These are phyloP conservation scores for Saitozyma sp. DNA, from an alignment of 768 basidiomycete species.

Conservation along the genomic window DNA sequence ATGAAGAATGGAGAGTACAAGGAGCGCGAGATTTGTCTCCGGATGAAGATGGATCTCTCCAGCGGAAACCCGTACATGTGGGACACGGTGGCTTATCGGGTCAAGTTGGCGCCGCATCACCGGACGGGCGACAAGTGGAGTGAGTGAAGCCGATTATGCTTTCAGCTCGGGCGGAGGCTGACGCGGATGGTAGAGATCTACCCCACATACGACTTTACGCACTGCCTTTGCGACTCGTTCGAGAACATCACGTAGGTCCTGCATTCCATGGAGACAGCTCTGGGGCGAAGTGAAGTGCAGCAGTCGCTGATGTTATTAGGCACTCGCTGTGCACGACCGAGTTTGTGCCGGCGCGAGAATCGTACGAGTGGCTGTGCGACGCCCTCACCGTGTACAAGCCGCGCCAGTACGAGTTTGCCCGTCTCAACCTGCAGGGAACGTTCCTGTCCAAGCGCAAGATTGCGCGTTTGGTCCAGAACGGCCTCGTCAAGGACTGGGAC, in stretches of 20 bases:
- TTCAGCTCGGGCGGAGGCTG: conserved; percentile 1
- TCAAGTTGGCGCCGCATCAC: conserved; percentile 86
- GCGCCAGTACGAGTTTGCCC: conserved; percentile 92
- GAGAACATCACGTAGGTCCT: conserved; percentile 91
- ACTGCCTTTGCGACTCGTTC: conserved; percentile 96
- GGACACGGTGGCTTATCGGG: conserved; percentile 96
- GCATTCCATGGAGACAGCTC: neutral
- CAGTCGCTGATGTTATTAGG: conserved; percentile 55
- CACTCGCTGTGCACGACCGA: conserved; percentile 97
- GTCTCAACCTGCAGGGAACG: conserved; percentile 87
- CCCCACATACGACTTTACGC: conserved; percentile 98
- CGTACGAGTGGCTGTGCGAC: conserved; percentile 99
- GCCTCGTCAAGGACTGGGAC: conserved; percentile 89
- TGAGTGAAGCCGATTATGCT: conserved; percentile 23
- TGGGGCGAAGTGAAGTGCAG: neutral
- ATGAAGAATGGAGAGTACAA: conserved; percentile 90
- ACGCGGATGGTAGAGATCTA: conserved; percentile 62
- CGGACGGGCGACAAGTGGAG: conserved; percentile 91
- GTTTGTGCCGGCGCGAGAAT: conserved; percentile 91
- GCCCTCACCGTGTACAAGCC: conserved; percentile 97
- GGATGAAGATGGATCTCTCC: conserved; percentile 95
- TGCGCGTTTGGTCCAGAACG: conserved; percentile 76
- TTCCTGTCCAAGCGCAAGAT: conserved; percentile 98
- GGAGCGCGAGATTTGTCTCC: conserved; percentile 85
- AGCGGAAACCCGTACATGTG: conserved; percentile 99